Conservation (phyloP, 768 basidiomycete species). For the Trametes cinnabarina region DNA sequence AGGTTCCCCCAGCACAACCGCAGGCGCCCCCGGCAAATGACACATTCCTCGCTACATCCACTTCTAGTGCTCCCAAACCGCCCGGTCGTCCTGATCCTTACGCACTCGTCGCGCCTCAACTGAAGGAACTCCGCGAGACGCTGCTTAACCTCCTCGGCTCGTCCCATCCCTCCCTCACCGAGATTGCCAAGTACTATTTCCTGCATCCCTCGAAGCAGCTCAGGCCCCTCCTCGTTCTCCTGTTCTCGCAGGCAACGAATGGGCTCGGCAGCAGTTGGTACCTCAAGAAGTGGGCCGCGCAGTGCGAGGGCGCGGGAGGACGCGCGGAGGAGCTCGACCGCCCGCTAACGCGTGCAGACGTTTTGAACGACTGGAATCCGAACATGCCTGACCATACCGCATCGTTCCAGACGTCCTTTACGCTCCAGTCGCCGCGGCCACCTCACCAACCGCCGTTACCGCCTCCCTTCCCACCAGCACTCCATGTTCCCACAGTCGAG, state of each 20-base stretch:
- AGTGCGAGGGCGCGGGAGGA: slow-evolving; percentile 53
- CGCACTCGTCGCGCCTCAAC: slow-evolving; percentile 67
- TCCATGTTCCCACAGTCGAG: slow-evolving; percentile 32
- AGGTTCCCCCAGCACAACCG: slow-evolving; percentile 11
- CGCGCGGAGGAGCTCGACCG: slow-evolving; percentile 65
- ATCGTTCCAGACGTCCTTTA: slow-evolving; percentile 55
- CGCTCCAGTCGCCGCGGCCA: slow-evolving; percentile 41
- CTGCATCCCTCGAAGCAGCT: slow-evolving; percentile 86
- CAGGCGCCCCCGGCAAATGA: slow-evolving; percentile 30
- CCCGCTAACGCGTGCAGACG: slow-evolving; percentile 74
- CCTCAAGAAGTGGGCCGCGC: slow-evolving; percentile 56
- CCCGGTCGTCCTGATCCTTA: slow-evolving; percentile 59
- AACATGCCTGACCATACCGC: slow-evolving; percentile 75
- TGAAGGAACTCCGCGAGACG: slow-evolving; percentile 65
- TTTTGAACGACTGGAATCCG: slow-evolving; percentile 90
- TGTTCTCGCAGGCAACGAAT: slow-evolving; percentile 91
- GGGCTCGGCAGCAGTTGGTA: slow-evolving; percentile 73
- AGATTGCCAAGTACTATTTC: slow-evolving; percentile 92
- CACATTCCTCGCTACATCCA: slow-evolving; percentile 20
- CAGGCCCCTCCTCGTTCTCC: slow-evolving; percentile 82
- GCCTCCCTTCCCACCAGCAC: slow-evolving; percentile 18
- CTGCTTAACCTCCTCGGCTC: slow-evolving; percentile 80
- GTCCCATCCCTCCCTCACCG: slow-evolving; percentile 82
- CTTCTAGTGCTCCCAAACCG: neutral
- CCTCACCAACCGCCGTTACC: slow-evolving; percentile 35